phyloP scores from a whole-genome alignment of 2,329 filamentous ascomycete species.

The Diaporthe capsici region DNA sequence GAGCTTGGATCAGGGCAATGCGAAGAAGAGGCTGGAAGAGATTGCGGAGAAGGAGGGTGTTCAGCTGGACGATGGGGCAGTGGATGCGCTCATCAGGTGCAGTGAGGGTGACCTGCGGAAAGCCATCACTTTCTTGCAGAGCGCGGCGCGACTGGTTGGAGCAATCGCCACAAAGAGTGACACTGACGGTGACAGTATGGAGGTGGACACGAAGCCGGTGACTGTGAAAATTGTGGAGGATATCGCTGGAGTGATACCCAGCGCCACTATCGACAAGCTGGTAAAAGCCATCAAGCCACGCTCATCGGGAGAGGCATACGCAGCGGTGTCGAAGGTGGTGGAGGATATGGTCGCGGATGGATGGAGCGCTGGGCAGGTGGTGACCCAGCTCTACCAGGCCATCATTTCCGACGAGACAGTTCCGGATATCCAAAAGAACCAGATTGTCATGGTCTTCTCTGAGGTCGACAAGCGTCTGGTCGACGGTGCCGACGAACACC shows the following conservation, averaged over 20 bases:
- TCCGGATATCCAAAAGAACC: slow-evolving; percentile 88
- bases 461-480: slow-evolving; percentile 95
- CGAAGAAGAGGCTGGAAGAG: slow-evolving; percentile 81
- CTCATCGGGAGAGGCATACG: slow-evolving; percentile 75
- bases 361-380: slow-evolving; percentile 93
- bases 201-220: slow-evolving; percentile 72
- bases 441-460: slow-evolving; percentile 90
- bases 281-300: slow-evolving; percentile 82
- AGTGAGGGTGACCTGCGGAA: slow-evolving; percentile 96
- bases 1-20: slow-evolving; percentile 89
- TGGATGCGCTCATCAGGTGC: slow-evolving; percentile 87
- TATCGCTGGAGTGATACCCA: slow-evolving; percentile 94
- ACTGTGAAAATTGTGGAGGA: slow-evolving; percentile 89
- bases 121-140: slow-evolving; percentile 96
- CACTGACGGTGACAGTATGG: slow-evolving; percentile 67
- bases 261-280: slow-evolving; percentile 77
- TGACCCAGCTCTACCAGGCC: slow-evolving; percentile 83
- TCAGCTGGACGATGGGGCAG: slow-evolving; percentile 80
- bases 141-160: slow-evolving; percentile 89
- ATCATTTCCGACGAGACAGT: slow-evolving; percentile 89
- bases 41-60: slow-evolving; percentile 89
- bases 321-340: slow-evolving; percentile 81
- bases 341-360: slow-evolving; percentile 95
- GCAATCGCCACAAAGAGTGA: slow-evolving; percentile 65
- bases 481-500: slow-evolving; percentile 95